Conservation (phyloP, 805 yeast species). For the Wickerhamiella allomyrinae region DNA sequence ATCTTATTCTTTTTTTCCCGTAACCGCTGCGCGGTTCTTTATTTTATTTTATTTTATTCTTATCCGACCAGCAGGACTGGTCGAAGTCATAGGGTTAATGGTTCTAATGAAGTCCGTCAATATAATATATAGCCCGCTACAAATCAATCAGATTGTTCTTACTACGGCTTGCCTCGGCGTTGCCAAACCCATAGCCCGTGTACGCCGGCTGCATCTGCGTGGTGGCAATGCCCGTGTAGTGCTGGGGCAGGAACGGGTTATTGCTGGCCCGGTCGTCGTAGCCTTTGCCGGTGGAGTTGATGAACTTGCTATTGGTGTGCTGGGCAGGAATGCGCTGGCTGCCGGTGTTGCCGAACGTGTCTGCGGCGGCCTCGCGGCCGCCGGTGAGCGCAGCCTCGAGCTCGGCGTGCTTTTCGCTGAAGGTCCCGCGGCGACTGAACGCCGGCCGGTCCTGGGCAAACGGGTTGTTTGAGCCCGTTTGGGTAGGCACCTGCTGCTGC, state of each 20-base stretch:
- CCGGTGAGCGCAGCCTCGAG: slow-evolving; percentile 3
- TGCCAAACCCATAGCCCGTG: slow-evolving; percentile 93
- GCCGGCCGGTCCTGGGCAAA: slow-evolving; percentile 34
- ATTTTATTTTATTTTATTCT: too few relatives aligned
- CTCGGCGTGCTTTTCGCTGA: slow-evolving; percentile 1
- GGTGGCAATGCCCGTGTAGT: slow-evolving; percentile 53
- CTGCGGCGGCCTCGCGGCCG: slow-evolving; percentile 64
- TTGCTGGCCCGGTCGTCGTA: slow-evolving; percentile 16
- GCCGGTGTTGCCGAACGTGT: slow-evolving; percentile 85
- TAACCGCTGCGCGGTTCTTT: too few relatives aligned
- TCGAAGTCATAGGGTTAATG: too few relatives aligned
- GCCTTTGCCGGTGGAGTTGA: slow-evolving; percentile 78
- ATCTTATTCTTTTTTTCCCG: slow-evolving; percentile 2
- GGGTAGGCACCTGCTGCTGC: slow-evolving; percentile 38
- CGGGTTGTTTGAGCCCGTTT: slow-evolving; percentile 68
- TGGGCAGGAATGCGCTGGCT: slow-evolving; percentile 80
- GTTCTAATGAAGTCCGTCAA: too few relatives aligned
- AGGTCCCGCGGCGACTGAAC: not conserved
- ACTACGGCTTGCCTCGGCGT: slow-evolving; percentile 33
- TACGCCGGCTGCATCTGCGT: slow-evolving; percentile 61
- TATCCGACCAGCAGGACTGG: too few relatives aligned
- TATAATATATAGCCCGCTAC: too few relatives aligned
- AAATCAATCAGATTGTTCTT: slow-evolving; percentile 23
- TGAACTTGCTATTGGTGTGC: slow-evolving; percentile 68
- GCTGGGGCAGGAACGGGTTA: slow-evolving; percentile 52